phyloP scores from a whole-genome alignment of 1,284 basidiomycete genomes.

The Leucoagaricus sp. region DNA sequence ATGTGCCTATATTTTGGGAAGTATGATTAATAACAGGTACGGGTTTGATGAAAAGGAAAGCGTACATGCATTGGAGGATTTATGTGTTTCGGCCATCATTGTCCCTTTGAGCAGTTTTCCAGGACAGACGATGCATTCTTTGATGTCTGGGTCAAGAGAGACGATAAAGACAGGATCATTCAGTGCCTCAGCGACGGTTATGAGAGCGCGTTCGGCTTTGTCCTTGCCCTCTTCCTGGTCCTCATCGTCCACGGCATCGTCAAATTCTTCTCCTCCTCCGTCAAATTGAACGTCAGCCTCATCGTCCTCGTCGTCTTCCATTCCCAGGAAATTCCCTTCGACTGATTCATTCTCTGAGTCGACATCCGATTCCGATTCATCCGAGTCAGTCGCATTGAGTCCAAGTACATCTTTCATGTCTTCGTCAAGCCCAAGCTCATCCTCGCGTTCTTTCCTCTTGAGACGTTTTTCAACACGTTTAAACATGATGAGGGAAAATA shows the following conservation, averaged over 20 bases:
- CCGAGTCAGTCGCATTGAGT: slow-evolving; percentile 72
- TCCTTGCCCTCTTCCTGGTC: slow-evolving; percentile 29
- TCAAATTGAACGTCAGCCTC: slow-evolving; percentile 25
- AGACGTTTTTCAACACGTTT: slow-evolving; percentile 77
- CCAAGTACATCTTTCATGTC: slow-evolving; percentile 74
- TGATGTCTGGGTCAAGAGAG: slow-evolving; percentile 50
- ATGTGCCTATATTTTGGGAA: slow-evolving; percentile 50
- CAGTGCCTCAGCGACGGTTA: slow-evolving; percentile 63
- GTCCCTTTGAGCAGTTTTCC: slow-evolving; percentile 70
- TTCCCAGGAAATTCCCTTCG: slow-evolving; percentile 21
- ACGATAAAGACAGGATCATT: slow-evolving; percentile 64
- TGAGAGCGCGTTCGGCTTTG: slow-evolving; percentile 40
- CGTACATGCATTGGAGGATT: slow-evolving; percentile 64
- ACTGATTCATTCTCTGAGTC: slow-evolving; percentile 24
- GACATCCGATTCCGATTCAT: slow-evolving; percentile 63
- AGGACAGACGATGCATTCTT: slow-evolving; percentile 73
- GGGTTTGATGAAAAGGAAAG: slow-evolving; percentile 27
- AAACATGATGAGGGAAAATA: slow-evolving; percentile 56
- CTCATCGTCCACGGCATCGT: slow-evolving; percentile 24
- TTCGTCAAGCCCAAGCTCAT: slow-evolving; percentile 68
- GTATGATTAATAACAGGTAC: slow-evolving; percentile 2
- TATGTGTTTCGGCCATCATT: slow-evolving; percentile 64
- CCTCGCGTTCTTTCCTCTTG: slow-evolving; percentile 65
- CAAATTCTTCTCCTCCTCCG: slow-evolving; percentile 30
- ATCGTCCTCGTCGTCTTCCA: slow-evolving; percentile 20